Conservation (phyloP, 2,329 filamentous ascomycete genomes). For the Fusarium odoratissimum region DNA sequence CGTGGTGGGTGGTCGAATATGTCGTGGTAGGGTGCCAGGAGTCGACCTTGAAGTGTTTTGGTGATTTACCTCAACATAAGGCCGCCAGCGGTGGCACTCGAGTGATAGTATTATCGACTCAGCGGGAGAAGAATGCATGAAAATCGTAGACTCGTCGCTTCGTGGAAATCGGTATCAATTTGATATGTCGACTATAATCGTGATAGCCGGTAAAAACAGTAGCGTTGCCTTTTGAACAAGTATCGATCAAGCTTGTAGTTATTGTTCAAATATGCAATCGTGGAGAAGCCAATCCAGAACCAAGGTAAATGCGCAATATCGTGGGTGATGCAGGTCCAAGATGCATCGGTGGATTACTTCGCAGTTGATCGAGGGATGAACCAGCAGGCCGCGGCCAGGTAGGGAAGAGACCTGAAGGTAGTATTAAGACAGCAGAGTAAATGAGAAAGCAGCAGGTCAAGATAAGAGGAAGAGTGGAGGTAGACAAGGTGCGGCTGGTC, state of each 20-base stretch:
- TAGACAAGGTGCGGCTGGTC: slow-evolving; percentile 43
- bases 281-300: not conserved
- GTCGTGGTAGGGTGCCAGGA: slow-evolving; percentile 15
- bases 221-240: slow-evolving; percentile 1
- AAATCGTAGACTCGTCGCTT: slow-evolving; percentile 21
- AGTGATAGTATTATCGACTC: slow-evolving; percentile 24
- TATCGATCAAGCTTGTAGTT: slow-evolving; percentile 5
- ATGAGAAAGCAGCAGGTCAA: slow-evolving; percentile 30
- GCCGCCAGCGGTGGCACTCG: slow-evolving; percentile 36
- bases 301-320: not conserved
- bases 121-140: slow-evolving; percentile 43
- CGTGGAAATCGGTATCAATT: slow-evolving; percentile 1
- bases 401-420: slow-evolving; percentile 16
- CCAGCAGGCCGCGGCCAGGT: not conserved
- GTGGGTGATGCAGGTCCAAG: not conserved
- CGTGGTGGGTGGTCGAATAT: slow-evolving; percentile 19
- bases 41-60: slow-evolving; percentile 17
- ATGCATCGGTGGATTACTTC: slow-evolving; percentile 1
- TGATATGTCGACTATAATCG: not conserved
- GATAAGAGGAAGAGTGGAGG: slow-evolving; percentile 43
- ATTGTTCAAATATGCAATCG: slow-evolving; percentile 14
- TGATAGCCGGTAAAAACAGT: not conserved
- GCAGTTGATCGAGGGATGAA: slow-evolving; percentile 13
- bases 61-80: slow-evolving; percentile 41
- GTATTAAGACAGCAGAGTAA: slow-evolving; percentile 29